Conservation (phyloP, 306 rosid species). For the Mimosa pudica region DNA sequence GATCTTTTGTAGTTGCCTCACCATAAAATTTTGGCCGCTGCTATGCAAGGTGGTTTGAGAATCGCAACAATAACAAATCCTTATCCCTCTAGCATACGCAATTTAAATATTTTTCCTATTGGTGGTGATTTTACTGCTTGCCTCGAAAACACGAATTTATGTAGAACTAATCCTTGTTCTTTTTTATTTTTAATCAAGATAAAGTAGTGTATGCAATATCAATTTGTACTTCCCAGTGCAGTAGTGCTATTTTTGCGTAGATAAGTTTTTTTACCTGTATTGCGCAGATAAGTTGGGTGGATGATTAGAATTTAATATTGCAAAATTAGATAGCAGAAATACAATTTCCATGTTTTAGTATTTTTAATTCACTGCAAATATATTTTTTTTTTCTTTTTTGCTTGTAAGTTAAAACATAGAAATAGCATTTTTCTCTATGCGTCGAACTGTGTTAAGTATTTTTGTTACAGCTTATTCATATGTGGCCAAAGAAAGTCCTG, state of each 20-base stretch:
- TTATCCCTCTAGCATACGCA: background rate
- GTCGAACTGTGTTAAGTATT: background rate
- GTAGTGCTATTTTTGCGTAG: background rate
- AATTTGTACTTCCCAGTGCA: background rate
- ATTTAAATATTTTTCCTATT: background rate
- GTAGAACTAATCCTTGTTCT: background rate
- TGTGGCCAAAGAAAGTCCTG: background rate
- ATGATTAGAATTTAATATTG: background rate
- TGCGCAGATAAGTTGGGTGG: background rate
- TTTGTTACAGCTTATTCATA: background rate
- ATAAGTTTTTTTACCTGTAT: background rate
- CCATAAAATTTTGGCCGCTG: background rate
- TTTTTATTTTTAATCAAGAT: background rate
- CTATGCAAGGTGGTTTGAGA: background rate
- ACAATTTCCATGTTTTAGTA: background rate
- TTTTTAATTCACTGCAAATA: background rate
- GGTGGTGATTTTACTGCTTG: slow-evolving; percentile 1
- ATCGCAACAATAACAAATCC: background rate
- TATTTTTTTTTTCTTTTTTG: background rate
- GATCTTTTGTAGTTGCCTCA: background rate
- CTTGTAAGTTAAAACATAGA: background rate
- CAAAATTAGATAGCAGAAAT: background rate
- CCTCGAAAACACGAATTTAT: background rate
- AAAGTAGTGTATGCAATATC: background rate
- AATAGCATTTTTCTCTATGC: background rate